Evolutionary conservation across 1,139 yeast species (phyloP).

Genomic region (Kurtzmaniella quercitrusa): DNA sequence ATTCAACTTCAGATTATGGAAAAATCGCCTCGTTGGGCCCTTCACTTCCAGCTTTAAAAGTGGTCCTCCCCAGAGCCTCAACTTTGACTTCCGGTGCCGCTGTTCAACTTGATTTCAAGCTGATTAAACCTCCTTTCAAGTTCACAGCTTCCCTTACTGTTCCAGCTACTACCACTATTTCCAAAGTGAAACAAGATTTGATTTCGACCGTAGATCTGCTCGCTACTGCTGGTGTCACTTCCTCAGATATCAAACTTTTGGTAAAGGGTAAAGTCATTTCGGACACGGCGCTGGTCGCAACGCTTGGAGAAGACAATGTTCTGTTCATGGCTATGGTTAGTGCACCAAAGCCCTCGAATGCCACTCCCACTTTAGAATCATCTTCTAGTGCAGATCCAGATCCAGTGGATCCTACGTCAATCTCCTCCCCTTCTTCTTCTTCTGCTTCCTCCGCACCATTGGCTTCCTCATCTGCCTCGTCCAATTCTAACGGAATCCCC

Average conservation of each 20-base stretch:
- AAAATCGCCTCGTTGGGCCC: constrained; percentile 39
- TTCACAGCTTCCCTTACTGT: constrained; percentile 27
- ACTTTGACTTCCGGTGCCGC: constrained; percentile 6
- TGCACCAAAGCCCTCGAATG: constrained; percentile 14
- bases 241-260: constrained; percentile 35
- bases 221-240: constrained; percentile 19
- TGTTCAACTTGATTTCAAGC: constrained; percentile 28
- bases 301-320: constrained; percentile 15
- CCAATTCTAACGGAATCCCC: constrained; percentile 11
- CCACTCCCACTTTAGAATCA: constrained; percentile 1
- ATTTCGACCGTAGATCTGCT: constrained; percentile 24
- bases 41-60: constrained; percentile 30
- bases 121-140: constrained; percentile 44
- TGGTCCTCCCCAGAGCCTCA: constrained; percentile 23
- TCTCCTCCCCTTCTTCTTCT: constrained; percentile 16
- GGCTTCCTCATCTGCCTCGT: no score
- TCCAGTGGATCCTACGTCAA: constrained; percentile 6
- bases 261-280: constrained; percentile 44
- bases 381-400: constrained; percentile 10
- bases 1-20: constrained; percentile 29
- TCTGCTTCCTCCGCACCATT: no score
- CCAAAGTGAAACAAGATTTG: constrained; percentile 29
- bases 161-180: constrained; percentile 26
- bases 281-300: constrained; percentile 27
- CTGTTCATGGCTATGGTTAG: constrained; percentile 38